phyloP scores from a whole-genome alignment of 768 basidiomycete genomes.

The Tricholoma terreum region DNA sequence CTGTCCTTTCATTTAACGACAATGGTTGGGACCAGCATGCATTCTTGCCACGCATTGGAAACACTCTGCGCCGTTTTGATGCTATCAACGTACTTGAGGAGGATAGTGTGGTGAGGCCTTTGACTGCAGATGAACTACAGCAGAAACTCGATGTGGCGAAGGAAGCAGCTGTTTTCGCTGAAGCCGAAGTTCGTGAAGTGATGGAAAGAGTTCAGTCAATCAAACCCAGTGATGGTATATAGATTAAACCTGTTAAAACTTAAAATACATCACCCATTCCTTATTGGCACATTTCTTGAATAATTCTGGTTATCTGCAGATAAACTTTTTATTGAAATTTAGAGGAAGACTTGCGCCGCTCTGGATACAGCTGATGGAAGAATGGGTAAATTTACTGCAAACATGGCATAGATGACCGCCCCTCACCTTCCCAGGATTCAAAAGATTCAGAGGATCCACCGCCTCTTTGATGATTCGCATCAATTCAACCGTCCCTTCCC shows the following conservation, averaged over 20 bases:
- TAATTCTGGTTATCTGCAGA: too few relatives aligned
- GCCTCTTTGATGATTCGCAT: conserved; percentile 84
- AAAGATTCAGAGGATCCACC: conserved; percentile 74
- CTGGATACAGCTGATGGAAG: conserved; percentile 1
- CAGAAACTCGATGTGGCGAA: conserved; percentile 68
- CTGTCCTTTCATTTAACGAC: conserved; percentile 81
- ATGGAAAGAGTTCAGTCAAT: conserved; percentile 66
- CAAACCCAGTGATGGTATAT: conserved; percentile 41
- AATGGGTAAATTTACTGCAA: not conserved
- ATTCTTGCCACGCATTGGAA: conserved; percentile 68
- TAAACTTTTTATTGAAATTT: too few relatives aligned
- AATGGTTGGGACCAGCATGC: conserved; percentile 75
- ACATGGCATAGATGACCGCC: not conserved
- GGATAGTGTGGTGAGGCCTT: conserved; percentile 41
- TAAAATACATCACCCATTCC: not conserved
- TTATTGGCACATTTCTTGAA: too few relatives aligned
- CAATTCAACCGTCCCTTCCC: conserved; percentile 73
- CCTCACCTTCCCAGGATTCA: conserved; percentile 85
- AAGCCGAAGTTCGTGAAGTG: conserved; percentile 68
- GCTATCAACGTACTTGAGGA: conserved; percentile 56
- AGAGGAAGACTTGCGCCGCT: not conserved
- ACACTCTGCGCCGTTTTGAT: conserved; percentile 67
- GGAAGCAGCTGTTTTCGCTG: conserved; percentile 68
- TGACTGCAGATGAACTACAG: conserved; percentile 74
- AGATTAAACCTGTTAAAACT: conserved; percentile 3